phyloP scores from a whole-genome alignment of 441 rosid species.

The Macaranga tanarius region DNA sequence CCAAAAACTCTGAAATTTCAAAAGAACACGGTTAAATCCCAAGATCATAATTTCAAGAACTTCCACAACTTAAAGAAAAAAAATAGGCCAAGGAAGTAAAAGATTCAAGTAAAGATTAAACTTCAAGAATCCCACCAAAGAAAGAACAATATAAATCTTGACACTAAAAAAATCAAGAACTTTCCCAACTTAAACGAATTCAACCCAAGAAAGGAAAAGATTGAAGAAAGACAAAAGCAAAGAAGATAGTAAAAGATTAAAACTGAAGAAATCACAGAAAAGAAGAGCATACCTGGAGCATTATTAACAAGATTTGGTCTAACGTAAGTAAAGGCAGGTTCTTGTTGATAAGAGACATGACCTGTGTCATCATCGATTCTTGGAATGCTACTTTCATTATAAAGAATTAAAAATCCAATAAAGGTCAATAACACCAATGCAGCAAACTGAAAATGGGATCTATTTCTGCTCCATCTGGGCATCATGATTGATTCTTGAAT shows the following conservation, averaged over 20 bases:
- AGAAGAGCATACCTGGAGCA: constrained; percentile 42
- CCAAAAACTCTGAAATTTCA: constrained; percentile 52
- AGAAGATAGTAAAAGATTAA: neutral
- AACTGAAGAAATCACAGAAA: neutral
- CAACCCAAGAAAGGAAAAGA: neutral
- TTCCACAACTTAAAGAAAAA: neutral
- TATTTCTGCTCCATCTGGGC: constrained; percentile 75
- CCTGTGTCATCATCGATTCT: constrained; percentile 43
- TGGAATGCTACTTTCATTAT: constrained; percentile 59
- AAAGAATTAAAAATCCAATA: constrained; percentile 47
- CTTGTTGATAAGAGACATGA: constrained; percentile 27
- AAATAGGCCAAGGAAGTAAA: neutral
- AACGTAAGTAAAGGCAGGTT: constrained; percentile 38
- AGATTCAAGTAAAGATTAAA: neutral
- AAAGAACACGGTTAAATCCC: neutral
- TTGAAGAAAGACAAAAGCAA: neutral
- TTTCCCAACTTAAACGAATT: neutral
- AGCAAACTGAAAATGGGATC: constrained; percentile 54
- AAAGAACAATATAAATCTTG: neutral
- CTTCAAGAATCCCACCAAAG: neutral
- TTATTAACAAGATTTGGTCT: constrained; percentile 50
- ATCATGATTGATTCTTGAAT: constrained; percentile 28
- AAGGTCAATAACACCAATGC: constrained; percentile 48
- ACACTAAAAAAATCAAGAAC: neutral
- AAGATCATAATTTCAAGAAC: neutral